Conservation (phyloP, 1,284 basidiomycete species). For the Ustilago vetiveriae region DNA sequence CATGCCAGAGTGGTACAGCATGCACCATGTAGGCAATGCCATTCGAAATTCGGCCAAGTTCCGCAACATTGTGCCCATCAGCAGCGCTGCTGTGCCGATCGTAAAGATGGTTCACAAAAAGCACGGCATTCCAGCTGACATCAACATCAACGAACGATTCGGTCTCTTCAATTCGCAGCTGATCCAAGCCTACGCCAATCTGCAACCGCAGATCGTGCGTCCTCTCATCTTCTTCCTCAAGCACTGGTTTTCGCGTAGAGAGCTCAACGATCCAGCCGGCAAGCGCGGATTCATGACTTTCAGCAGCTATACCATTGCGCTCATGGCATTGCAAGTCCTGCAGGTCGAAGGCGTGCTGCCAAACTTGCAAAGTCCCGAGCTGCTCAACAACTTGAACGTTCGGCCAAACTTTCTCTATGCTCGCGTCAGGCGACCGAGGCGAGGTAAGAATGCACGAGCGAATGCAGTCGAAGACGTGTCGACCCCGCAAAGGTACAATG, state of each 20-base stretch:
- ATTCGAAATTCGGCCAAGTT: slow-evolving; percentile 22
- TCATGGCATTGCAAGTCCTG: slow-evolving; percentile 63
- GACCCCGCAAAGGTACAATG: slow-evolving; percentile 29
- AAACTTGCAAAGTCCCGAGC: slow-evolving; percentile 61
- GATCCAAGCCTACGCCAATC: slow-evolving; percentile 50
- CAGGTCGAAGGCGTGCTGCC: slow-evolving; percentile 62
- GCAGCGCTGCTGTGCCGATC: slow-evolving; percentile 51
- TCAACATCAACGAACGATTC: slow-evolving; percentile 62
- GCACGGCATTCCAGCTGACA: slow-evolving; percentile 42
- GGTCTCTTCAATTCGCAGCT: slow-evolving; percentile 54
- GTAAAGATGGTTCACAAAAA: slow-evolving; percentile 53
- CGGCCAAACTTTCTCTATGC: slow-evolving; percentile 44
- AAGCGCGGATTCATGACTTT: slow-evolving; percentile 41
- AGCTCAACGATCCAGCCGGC: slow-evolving; percentile 57
- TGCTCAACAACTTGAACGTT: slow-evolving; percentile 47
- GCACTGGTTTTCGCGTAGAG: slow-evolving; percentile 47
- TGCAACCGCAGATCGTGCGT: slow-evolving; percentile 47
- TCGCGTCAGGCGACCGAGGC: slow-evolving; percentile 22
- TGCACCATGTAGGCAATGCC: slow-evolving; percentile 27
- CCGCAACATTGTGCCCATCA: slow-evolving; percentile 30
- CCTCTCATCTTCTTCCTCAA: slow-evolving; percentile 60
- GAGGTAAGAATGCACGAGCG: slow-evolving; percentile 13
- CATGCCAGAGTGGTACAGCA: slow-evolving; percentile 51
- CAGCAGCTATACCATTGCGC: slow-evolving; percentile 58
- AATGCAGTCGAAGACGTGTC: background rate